These are phyloP conservation scores for Amoebophrya sp. DNA, from an alignment of 169 alveolate genomes.

Conservation along the genomic window DNA sequence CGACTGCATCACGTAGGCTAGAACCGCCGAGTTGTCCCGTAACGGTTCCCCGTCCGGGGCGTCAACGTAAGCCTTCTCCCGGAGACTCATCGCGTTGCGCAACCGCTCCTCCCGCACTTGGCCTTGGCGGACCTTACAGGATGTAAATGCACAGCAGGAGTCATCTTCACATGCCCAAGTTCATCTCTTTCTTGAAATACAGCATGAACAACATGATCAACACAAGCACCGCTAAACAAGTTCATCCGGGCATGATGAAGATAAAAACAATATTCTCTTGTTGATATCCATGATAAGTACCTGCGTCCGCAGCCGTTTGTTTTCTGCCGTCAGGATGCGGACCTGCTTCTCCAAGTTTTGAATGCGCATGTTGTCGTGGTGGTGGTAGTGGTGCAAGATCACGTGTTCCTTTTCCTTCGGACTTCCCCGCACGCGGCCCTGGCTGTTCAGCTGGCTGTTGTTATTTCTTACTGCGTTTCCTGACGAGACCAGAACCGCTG, in stretches of 20 bases:
- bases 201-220: too few species aligned
- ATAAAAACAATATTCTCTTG: too few species aligned
- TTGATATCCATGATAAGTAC: too few species aligned
- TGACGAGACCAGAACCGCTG: too few species aligned
- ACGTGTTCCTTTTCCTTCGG: not conserved
- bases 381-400: not conserved
- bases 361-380: not conserved
- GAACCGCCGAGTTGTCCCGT: not conserved
- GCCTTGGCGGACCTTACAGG: not conserved
- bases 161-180: too few species aligned
- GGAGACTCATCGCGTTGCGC: not conserved
- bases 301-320: constrained; percentile 11
- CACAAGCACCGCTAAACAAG: too few species aligned
- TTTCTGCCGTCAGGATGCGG: not conserved
- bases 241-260: too few species aligned
- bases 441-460: not conserved
- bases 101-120: not conserved
- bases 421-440: not conserved
- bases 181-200: too few species aligned
- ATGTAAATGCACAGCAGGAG: too few species aligned
- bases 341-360: not conserved
- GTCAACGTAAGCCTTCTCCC: not conserved
- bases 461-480: too few species aligned
- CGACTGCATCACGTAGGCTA: not conserved
- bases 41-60: not conserved